phyloP scores from a whole-genome alignment of 768 basidiomycete genomes.

The Trametes villosa region DNA sequence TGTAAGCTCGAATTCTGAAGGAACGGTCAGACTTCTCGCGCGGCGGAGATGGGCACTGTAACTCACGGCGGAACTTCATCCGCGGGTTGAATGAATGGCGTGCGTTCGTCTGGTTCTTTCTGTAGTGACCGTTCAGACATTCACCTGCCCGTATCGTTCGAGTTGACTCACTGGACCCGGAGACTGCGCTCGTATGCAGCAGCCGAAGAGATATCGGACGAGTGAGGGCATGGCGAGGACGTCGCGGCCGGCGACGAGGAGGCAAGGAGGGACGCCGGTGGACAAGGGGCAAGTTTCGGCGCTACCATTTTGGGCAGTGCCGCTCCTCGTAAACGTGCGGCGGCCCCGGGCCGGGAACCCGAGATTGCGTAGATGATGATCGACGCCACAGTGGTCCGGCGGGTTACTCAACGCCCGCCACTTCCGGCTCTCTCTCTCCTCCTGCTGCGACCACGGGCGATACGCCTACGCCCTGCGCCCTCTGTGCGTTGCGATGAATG shows the following conservation, averaged over 20 bases:
- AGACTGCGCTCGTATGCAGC: conserved; percentile 27
- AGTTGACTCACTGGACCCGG: conserved; percentile 8
- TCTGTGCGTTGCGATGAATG: too few relatives aligned
- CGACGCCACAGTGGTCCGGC: conserved; percentile 5
- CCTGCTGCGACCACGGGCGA: background rate
- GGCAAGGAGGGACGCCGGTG: conserved; percentile 8
- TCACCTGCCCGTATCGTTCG: background rate
- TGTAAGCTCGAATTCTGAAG: conserved; percentile 24
- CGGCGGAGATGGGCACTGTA: background rate
- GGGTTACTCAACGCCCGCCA: conserved; percentile 18
- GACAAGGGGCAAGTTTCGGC: conserved; percentile 17
- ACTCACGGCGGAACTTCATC: conserved; percentile 35
- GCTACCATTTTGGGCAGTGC: conserved; percentile 8
- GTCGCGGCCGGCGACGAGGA: conserved; percentile 16
- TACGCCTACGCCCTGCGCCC: too few relatives aligned
- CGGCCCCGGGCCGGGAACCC: conserved; percentile 2
- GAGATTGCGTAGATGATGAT: background rate
- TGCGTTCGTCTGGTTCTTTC: conserved; percentile 37
- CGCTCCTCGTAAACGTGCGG: background rate
- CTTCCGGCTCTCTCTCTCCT: background rate
- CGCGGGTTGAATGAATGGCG: conserved; percentile 37
- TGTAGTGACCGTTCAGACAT: conserved; percentile 5
- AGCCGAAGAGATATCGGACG: conserved; percentile 28
- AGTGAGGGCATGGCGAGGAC: conserved; percentile 30
- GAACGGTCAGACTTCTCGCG: background rate